Evolutionary conservation across 1,284 basidiomycete genomes (phyloP), one percentile per base, ranked within the genome.

Genomic region (Sanghuangporus sanghuang): DNA sequence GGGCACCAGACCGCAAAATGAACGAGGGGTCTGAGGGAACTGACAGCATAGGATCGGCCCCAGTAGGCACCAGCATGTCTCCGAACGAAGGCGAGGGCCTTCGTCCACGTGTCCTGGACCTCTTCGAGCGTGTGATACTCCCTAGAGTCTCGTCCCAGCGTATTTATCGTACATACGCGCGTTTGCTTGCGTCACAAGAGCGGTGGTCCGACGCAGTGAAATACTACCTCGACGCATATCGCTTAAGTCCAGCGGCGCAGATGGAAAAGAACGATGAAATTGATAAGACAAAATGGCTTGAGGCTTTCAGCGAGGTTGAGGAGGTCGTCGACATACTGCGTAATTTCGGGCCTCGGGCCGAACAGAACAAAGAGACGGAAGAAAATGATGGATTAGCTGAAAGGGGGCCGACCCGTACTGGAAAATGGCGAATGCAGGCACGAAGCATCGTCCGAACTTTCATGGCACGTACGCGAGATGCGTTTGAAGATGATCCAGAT

Each of bases 371-470:
- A 6, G 50, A 49, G 21, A 40, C 23, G 53, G 35, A 35, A 9
- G 32, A 52, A 36, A 58, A 12, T 11, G 21, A 18, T 27, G 39
- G 23, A 18, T 27, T 27, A 42, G 40, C 14, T 6, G 56, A 38
- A 53, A 66, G 48, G 59, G 67, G 40, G 57, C 59, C 36, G 63
- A 54, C 56, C 21, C 54, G 54, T 21, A 49, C 57, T 32, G 82
- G 80, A 32, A 86, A 85, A 71, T 98, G 96, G 94, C 82, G 80
- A 72, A 84, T 92, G 73, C 93, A 96, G 76, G 94, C 89, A 46
- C 82, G 90, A 63, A 96, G 93, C 66, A 80, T 98, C 63, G 85
- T 98, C 61, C 81, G 96, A 72, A 90, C 88, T 49, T 98, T 98
- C 74, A 84, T 95, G 76, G 94, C 91, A 2, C 79, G 88, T 59